These are phyloP conservation scores for Exophiala viscosa DNA, from an alignment of 2,329 filamentous ascomycete genomes.

Conservation along the genomic window DNA sequence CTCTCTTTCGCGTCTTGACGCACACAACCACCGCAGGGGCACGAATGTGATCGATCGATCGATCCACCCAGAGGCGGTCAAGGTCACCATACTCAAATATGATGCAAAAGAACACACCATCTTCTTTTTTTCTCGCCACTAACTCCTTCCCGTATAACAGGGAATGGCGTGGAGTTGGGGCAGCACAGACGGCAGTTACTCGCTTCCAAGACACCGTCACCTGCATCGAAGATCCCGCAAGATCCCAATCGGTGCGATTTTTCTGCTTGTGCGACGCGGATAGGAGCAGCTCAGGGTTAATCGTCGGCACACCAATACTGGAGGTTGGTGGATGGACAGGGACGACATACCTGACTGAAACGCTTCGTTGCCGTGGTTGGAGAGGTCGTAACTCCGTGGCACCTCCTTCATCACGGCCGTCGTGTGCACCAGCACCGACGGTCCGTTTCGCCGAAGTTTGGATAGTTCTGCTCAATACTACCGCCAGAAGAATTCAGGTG, in stretches of 20 bases:
- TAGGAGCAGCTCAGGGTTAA: neutral
- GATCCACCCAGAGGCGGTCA: conserved; percentile 5
- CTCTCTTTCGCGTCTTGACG: neutral
- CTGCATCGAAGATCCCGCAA: neutral
- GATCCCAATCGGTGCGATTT: neutral
- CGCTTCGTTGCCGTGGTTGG: no score
- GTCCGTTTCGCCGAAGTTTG: no score
- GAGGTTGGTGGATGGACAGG: no score
- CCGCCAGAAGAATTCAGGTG: no score
- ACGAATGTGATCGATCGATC: conserved; percentile 1
- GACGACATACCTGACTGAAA: no score
- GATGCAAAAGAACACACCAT: conserved; percentile 2
- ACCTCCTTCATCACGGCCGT: no score
- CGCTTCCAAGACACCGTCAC: conserved; percentile 2
- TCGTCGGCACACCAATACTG: no score
- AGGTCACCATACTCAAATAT: conserved; percentile 10
- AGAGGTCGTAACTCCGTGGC: no score
- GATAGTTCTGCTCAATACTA: no score
- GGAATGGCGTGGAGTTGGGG: neutral
- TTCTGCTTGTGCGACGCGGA: neutral
- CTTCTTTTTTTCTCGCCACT: neutral
- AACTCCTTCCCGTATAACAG: neutral
- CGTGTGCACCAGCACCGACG: no score
- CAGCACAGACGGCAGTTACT: neutral
- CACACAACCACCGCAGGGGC: neutral